Conservation (phyloP, 306 rosid species). For the Geum urbanum region DNA sequence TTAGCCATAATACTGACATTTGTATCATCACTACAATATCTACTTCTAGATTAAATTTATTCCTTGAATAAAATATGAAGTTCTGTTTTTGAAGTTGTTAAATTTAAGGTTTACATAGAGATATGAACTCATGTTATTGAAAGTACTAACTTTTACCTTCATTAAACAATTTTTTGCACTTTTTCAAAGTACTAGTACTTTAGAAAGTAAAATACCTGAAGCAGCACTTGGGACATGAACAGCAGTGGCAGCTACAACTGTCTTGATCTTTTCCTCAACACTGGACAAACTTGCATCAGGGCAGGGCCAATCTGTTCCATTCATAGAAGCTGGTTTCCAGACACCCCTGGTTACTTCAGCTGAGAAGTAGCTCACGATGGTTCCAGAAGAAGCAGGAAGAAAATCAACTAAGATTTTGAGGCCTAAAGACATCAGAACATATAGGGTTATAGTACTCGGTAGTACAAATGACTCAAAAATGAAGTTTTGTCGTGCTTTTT, state of each 20-base stretch:
- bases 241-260: conserved; percentile 83
- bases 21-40: not conserved
- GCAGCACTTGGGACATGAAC: conserved; percentile 79
- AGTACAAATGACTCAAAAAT: not conserved
- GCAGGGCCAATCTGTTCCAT: conserved; percentile 98
- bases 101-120: not conserved
- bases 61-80: not conserved
- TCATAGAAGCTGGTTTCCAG: conserved; percentile 92
- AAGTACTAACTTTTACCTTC: not conserved
- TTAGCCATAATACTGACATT: not conserved
- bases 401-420: conserved; percentile 92
- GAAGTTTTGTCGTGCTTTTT: not conserved
- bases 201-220: conserved; percentile 51
- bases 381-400: conserved; percentile 93
- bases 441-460: not conserved
- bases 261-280: conserved; percentile 75
- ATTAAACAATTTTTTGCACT: not conserved
- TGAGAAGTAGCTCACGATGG: conserved; percentile 85
- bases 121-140: not conserved
- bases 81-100: not conserved
- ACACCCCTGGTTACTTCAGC: conserved; percentile 90
- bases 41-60: not conserved
- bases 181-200: not conserved
- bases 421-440: conserved; percentile 40
- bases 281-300: conserved; percentile 79